These are phyloP conservation scores for Olyra latifolia DNA, from an alignment of 176 grass and related monocot genomes.

Conservation along the genomic window DNA sequence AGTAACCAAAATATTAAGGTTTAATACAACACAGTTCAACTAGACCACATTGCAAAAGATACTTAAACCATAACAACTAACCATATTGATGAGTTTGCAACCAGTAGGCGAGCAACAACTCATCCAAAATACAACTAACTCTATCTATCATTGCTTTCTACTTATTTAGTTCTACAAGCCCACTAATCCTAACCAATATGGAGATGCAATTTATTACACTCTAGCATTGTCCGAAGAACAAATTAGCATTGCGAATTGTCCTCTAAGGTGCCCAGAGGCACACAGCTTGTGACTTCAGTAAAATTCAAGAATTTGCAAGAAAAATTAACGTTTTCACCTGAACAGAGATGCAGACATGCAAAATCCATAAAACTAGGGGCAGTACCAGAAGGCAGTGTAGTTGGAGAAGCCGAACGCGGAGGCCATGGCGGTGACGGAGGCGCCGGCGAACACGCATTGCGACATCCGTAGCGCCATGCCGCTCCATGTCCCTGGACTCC, in stretches of 20 bases:
- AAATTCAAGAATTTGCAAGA: background rate
- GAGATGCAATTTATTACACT: background rate
- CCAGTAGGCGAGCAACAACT: background rate
- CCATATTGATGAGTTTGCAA: background rate
- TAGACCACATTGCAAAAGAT: background rate
- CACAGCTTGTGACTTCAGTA: background rate
- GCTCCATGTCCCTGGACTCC: slow-evolving; percentile 77
- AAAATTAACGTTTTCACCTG: background rate
- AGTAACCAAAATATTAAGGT: background rate
- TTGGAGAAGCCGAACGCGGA: slow-evolving; percentile 57
- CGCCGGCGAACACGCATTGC: slow-evolving; percentile 60
- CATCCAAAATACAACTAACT: background rate
- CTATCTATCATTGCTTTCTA: background rate
- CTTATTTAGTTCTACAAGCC: background rate
- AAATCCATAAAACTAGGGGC: background rate
- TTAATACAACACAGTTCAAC: background rate
- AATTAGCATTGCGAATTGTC: background rate
- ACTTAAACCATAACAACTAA: background rate
- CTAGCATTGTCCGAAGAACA: background rate
- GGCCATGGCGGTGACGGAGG: slow-evolving; percentile 50
- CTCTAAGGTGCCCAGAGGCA: background rate
- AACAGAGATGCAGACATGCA: background rate
- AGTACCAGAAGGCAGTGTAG: slow-evolving; percentile 60
- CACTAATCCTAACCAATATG: background rate
- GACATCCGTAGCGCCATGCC: slow-evolving; percentile 59